Conservation (phyloP, 1,284 basidiomycete species). For the Apiotrichum montevideense region DNA sequence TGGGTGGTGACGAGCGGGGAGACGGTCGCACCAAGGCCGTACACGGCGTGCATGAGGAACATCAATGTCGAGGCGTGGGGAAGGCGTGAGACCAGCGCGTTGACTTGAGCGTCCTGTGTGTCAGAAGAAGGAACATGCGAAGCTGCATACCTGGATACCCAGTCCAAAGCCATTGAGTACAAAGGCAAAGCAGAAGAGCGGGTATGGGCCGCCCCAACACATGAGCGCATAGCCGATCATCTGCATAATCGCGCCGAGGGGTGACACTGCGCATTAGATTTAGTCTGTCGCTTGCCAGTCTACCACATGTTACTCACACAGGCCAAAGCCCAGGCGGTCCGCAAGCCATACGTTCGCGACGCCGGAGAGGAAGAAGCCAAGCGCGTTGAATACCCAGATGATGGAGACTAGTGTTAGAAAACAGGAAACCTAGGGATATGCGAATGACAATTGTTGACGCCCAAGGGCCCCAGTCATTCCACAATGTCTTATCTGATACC, state of each 20-base stretch:
- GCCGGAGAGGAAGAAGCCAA: slow-evolving; percentile 54
- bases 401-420: slow-evolving; percentile 52
- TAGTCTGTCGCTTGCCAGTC: background rate
- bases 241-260: slow-evolving; percentile 37
- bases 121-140: background rate
- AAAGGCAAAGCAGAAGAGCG: slow-evolving; percentile 59
- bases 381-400: slow-evolving; percentile 55
- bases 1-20: slow-evolving; percentile 64
- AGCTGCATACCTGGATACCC: slow-evolving; percentile 47
- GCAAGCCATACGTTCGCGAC: slow-evolving; percentile 52
- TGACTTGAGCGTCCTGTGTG: slow-evolving; percentile 36
- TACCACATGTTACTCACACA: slow-evolving; percentile 40
- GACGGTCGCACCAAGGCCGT: slow-evolving; percentile 61
- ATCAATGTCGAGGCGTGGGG: slow-evolving; percentile 50
- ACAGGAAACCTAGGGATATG: background rate
- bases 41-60: slow-evolving; percentile 59
- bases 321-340: slow-evolving; percentile 56
- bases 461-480: no score
- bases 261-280: slow-evolving; percentile 18
- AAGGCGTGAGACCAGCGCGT: slow-evolving; percentile 32
- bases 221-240: slow-evolving; percentile 54
- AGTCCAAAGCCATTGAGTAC: slow-evolving; percentile 59
- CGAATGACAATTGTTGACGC: no score
- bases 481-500: background rate
- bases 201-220: slow-evolving; percentile 60